Conservation (phyloP, 2,329 filamentous ascomycete genomes). For the Pseudogymnoascus sp. region DNA sequence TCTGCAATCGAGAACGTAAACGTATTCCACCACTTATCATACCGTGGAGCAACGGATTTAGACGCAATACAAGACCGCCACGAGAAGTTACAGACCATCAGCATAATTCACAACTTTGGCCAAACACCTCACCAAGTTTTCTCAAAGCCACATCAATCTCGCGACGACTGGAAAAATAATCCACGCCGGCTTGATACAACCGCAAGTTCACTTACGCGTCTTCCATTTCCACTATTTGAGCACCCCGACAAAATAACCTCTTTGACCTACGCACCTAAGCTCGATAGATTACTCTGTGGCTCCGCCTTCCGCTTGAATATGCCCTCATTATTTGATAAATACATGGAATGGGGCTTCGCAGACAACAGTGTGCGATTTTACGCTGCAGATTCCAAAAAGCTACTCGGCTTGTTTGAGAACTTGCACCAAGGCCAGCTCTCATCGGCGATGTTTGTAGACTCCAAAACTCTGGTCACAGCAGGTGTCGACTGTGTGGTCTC, state of each 20-base stretch:
- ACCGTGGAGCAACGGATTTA: constrained; percentile 86
- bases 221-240: constrained; percentile 69
- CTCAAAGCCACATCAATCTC: constrained; percentile 67
- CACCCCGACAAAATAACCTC: constrained; percentile 72
- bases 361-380: constrained; percentile 92
- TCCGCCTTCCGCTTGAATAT: constrained; percentile 82
- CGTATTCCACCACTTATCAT: constrained; percentile 93
- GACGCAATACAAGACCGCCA: constrained; percentile 85
- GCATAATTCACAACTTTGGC: constrained; percentile 97
- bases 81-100: constrained; percentile 81
- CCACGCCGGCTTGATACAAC: constrained; percentile 69
- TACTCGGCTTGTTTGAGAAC: constrained; percentile 86
- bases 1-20: constrained; percentile 87
- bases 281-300: constrained; percentile 77
- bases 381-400: constrained; percentile 72
- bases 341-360: constrained; percentile 91
- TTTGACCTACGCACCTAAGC: constrained; percentile 68
- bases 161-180: constrained; percentile 61
- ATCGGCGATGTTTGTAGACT: constrained; percentile 76
- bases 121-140: constrained; percentile 97
- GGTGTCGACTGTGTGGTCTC: constrained; percentile 89
- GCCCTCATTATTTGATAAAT: constrained; percentile 79
- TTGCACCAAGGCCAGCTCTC: constrained; percentile 87
- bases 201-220: constrained; percentile 66
- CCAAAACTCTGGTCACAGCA: constrained; percentile 82